phyloP scores from a whole-genome alignment of 345 rosid genomes.

The Citrus hindsii region DNA sequence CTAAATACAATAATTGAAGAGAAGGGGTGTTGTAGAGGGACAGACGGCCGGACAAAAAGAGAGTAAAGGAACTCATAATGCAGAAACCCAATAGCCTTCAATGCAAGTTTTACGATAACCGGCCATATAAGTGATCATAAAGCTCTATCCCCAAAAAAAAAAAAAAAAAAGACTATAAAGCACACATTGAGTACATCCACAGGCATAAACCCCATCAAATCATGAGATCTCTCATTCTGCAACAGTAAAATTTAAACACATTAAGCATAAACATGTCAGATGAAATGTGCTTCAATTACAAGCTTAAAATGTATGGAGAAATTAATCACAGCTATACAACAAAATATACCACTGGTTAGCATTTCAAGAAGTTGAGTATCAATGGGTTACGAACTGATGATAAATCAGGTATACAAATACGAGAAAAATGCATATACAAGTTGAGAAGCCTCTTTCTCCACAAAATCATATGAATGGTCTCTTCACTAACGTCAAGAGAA shows the following conservation, averaged over 20 bases:
- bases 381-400: background rate
- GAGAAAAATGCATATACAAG: conserved; percentile 15
- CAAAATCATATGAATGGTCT: conserved; percentile 13
- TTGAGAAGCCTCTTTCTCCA: conserved; percentile 11
- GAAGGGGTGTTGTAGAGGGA: too few relatives aligned
- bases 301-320: background rate
- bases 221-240: background rate
- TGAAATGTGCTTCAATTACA: background rate
- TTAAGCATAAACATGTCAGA: background rate
- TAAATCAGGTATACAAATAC: background rate
- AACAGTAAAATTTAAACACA: background rate
- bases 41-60: too few relatives aligned
- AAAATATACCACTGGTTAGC: background rate
- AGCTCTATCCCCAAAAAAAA: too few relatives aligned
- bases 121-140: background rate
- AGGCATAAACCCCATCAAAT: background rate
- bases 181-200: background rate
- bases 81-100: too few relatives aligned
- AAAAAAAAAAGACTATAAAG: too few relatives aligned
- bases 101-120: background rate
- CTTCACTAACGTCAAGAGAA: conserved; percentile 18
- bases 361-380: background rate
- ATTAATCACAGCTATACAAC: background rate
- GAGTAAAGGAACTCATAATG: too few relatives aligned
- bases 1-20: background rate